Conservation (phyloP, 177 flowering plant genomes). For the Vitis hybrid region DNA sequence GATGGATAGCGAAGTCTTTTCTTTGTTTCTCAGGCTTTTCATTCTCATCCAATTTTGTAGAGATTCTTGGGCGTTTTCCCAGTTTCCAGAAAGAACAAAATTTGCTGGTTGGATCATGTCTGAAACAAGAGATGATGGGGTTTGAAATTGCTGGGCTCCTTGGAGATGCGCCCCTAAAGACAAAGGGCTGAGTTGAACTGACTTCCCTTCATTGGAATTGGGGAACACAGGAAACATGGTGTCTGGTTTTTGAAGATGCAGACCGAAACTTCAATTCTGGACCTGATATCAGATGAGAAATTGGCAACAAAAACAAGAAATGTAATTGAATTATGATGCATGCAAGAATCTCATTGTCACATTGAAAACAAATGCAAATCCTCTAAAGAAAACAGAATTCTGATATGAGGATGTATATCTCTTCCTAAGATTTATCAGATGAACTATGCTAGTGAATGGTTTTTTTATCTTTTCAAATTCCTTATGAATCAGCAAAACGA, state of each 20-base stretch:
- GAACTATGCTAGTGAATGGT: too few relatives aligned
- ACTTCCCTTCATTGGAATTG: background rate
- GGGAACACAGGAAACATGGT: slow-evolving; percentile 1
- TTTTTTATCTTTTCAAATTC: background rate
- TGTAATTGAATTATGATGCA: background rate
- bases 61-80: background rate
- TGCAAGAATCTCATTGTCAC: background rate
- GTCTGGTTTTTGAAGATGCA: background rate
- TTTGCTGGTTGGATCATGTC: background rate
- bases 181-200: background rate
- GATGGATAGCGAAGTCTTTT: background rate
- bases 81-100: background rate
- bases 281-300: background rate
- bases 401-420: background rate
- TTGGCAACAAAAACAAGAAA: background rate
- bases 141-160: background rate
- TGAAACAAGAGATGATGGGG: background rate
- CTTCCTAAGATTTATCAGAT: too few relatives aligned
- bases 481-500: background rate
- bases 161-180: background rate
- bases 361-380: background rate
- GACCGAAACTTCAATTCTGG: background rate
- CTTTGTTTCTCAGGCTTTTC: background rate
- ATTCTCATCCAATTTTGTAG: background rate
- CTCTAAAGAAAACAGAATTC: background rate